Percentiles rank a stretch among this genome's conserved stretches.
These are phyloP conservation scores for Dendrobium huoshanense DNA, from an alignment of 106 monocot species.

Conservation along the genomic window DNA sequence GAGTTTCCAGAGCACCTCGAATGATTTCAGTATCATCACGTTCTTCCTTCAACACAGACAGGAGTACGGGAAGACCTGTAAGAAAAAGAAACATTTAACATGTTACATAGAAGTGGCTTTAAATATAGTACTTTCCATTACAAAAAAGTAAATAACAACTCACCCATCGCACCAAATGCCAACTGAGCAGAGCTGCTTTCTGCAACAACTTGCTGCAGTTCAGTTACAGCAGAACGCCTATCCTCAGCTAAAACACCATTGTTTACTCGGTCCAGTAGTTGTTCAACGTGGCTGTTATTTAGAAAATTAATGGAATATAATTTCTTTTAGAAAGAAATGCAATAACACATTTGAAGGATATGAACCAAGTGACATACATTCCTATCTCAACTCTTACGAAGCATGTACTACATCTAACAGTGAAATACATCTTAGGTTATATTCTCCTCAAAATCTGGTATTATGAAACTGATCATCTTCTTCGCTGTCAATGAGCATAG, in stretches of 20 bases:
- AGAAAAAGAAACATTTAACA: not conserved
- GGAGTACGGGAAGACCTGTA: constrained; percentile 80
- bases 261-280: constrained; percentile 81
- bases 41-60: constrained; percentile 85
- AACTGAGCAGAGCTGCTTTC: constrained; percentile 92
- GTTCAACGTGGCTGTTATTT: constrained; percentile 68
- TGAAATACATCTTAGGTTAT: not conserved
- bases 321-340: not conserved
- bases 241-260: constrained; percentile 90
- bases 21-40: constrained; percentile 89
- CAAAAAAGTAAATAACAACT: not conserved
- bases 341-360: not conserved
- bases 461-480: no score
- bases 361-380: not conserved
- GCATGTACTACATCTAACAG: not conserved
- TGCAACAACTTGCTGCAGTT: constrained; percentile 89
- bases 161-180: constrained; percentile 91
- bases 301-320: not conserved
- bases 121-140: not conserved
- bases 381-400: not conserved
- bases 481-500: no score
- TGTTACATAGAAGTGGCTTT: constrained; percentile 2
- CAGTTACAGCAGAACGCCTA: constrained; percentile 71
- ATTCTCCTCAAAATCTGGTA: not conserved
- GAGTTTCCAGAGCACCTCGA: constrained; percentile 86